Base-by-base conservation (phyloP, 306 rosid species). In the Calophaca sinica region DNA sequence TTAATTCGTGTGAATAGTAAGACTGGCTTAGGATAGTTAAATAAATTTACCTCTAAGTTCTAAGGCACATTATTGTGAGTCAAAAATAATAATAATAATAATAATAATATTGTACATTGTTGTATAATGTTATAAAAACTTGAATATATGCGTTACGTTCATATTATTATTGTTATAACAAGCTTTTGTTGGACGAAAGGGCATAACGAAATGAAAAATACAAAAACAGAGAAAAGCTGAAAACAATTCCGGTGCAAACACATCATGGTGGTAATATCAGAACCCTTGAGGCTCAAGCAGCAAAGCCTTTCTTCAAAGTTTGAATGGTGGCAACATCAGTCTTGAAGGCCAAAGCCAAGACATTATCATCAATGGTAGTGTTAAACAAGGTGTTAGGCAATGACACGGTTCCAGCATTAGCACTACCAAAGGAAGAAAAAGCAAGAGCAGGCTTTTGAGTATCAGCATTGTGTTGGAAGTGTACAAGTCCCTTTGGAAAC, bases 401-500 rank as follows among this genome's bases (percentile, higher is more conserved):
- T 0, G 92, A 82, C 0, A 82, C 86, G 0, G 74, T 38, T 5
- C 86, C 87, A 5, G 89, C 68, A 63, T 78, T 89, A 14, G 92
- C 85, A 55, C 86, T 83, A 1, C 86, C 89, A 50, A 88, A 85
- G 4, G 89, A 78, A n/a, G 92, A 75, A 32, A 89, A 10, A 26
- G 89, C 89, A 0, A 73, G 0, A 39, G 83, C 83, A 9, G 8
- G 29, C 1, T 14, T 14, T 12, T 71, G 1, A 4, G 53, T 0
- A 31, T 70, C 78, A 5, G 81, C 60, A 58, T 87, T 89, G 52
- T 4, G 35, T 41, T 87, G 94, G 31, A 85, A 87, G 36, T 87
- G 94, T 9, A 81, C 81, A 4, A 85, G 84, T 2, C 93, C 91
- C 72, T 83, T 89, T 0, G 88, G 93, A 31, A 89, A 85, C 45